These are phyloP conservation scores for Theileria equi DNA, from an alignment of 169 alveolate species.

Conservation along the genomic window DNA sequence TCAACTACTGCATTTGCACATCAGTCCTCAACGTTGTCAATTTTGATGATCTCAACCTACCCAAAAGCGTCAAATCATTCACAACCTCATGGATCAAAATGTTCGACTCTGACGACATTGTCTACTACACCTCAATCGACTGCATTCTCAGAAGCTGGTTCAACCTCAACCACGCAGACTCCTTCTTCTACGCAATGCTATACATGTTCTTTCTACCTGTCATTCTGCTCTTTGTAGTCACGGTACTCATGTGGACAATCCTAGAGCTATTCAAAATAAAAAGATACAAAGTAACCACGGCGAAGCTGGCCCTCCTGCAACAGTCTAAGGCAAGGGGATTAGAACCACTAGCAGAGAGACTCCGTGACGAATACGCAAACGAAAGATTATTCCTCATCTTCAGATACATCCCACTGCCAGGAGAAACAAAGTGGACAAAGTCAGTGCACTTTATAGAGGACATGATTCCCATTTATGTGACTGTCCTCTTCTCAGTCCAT, in stretches of 20 bases:
- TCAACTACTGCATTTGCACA: constrained; percentile 76
- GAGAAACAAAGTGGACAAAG: constrained; percentile 69
- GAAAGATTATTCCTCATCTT: constrained; percentile 77
- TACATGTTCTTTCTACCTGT: constrained; percentile 70
- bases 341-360: constrained; percentile 23
- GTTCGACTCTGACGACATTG: constrained; percentile 23
- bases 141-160: constrained; percentile 72
- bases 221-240: constrained; percentile 61
- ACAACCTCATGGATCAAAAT: constrained; percentile 7
- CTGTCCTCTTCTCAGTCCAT: constrained; percentile 78
- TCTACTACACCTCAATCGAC: constrained; percentile 68
- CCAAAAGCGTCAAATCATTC: constrained; percentile 41
- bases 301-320: constrained; percentile 38
- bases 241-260: constrained; percentile 68
- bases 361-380: constrained; percentile 67
- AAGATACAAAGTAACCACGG: constrained; percentile 1
- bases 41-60: constrained; percentile 62
- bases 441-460: constrained; percentile 75
- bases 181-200: constrained; percentile 76
- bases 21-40: constrained; percentile 71
- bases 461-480: constrained; percentile 84
- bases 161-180: constrained; percentile 66
- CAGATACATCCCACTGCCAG: constrained; percentile 79
- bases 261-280: constrained; percentile 46
- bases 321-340: constrained; percentile 52